These are phyloP conservation scores for Patellifolia procumbens DNA, from an alignment of 179 eudicot species.

Conservation along the genomic window DNA sequence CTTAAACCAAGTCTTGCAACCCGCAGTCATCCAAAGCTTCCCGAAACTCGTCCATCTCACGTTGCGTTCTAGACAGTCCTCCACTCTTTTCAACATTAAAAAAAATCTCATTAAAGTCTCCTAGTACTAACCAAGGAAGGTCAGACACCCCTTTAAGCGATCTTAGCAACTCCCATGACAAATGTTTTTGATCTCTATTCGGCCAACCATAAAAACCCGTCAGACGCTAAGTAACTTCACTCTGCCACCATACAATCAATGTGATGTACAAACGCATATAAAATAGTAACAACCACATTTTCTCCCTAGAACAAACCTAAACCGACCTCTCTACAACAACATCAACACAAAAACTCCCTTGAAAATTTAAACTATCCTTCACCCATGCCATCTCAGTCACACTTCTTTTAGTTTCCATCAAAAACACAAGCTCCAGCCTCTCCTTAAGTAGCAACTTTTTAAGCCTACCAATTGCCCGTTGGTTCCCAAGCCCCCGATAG, in stretches of 20 bases:
- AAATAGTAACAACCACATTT: not conserved
- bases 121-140: too few relatives aligned
- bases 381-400: not conserved
- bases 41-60: too few relatives aligned
- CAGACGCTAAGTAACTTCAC: not conserved
- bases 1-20: too few relatives aligned
- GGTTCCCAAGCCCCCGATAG: slow-evolving; percentile 10
- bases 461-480: not conserved
- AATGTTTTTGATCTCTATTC: too few relatives aligned
- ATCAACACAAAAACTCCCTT: not conserved
- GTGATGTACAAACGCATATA: not conserved
- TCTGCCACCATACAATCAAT: not conserved
- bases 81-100: too few relatives aligned
- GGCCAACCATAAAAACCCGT: not conserved
- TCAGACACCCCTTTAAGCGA: too few relatives aligned
- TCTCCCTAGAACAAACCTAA: not conserved
- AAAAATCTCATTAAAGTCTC: too few relatives aligned
- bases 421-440: not conserved
- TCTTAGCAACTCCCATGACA: too few relatives aligned
- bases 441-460: not conserved
- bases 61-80: too few relatives aligned
- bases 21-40: too few relatives aligned
- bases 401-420: not conserved
- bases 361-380: not conserved
- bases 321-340: not conserved